A percentile compares a stretch with the other conserved stretches of the same genome.
These are phyloP conservation scores for Geum urbanum DNA, from an alignment of 306 rosid genomes.

Conservation along the genomic window DNA sequence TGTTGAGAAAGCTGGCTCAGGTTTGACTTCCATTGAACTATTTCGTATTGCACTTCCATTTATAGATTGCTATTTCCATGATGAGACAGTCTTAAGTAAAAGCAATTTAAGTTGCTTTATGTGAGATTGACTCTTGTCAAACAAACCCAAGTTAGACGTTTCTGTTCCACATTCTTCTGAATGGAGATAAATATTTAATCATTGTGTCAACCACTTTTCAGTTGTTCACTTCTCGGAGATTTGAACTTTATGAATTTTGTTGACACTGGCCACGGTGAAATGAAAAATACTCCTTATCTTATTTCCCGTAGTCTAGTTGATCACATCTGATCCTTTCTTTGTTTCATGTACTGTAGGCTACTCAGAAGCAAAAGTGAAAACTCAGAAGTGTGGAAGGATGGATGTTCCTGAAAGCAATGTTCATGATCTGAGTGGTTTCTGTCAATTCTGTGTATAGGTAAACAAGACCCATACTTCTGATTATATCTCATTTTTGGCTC, in stretches of 20 bases:
- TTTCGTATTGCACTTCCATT: neutral
- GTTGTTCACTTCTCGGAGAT: neutral
- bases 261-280: neutral
- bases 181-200: neutral
- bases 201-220: neutral
- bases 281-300: neutral
- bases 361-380: constrained; percentile 41
- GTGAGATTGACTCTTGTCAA: neutral
- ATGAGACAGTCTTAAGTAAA: neutral
- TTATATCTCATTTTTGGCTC: neutral
- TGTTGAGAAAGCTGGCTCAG: constrained; percentile 70
- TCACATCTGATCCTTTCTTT: constrained; percentile 21
- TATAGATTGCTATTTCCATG: constrained; percentile 5
- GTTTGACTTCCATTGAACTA: constrained; percentile 28
- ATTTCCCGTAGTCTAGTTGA: neutral
- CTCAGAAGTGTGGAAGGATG: constrained; percentile 13
- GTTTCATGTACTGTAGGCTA: constrained; percentile 48
- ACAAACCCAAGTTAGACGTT: constrained; percentile 3
- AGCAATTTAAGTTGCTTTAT: neutral
- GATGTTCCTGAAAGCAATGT: constrained; percentile 7
- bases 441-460: neutral
- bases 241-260: neutral
- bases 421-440: neutral
- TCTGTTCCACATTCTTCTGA: neutral
- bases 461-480: neutral